These are phyloP conservation scores for Papiliotrema terrestris DNA, from an alignment of 1,284 basidiomycete genomes.

Conservation along the genomic window DNA sequence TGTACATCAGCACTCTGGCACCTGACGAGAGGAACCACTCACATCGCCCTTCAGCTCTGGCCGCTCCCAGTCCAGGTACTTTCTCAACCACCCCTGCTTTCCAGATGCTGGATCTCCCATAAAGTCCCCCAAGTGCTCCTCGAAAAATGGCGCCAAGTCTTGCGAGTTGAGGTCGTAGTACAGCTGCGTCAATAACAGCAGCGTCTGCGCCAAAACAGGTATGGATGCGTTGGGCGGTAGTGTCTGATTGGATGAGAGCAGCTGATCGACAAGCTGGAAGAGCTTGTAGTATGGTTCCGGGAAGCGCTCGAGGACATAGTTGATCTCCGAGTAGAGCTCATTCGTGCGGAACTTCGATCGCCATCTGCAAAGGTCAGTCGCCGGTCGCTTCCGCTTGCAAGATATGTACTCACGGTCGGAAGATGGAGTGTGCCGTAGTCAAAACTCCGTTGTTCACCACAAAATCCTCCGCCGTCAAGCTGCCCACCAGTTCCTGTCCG, in stretches of 20 bases:
- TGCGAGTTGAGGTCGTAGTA: slow-evolving; percentile 95
- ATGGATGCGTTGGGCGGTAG: slow-evolving; percentile 47
- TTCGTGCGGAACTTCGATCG: slow-evolving; percentile 85
- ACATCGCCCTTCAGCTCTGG: slow-evolving; percentile 67
- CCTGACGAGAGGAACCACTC: slow-evolving; percentile 32
- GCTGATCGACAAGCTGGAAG: slow-evolving; percentile 59
- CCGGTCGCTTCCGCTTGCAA: not conserved
- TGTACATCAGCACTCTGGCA: slow-evolving; percentile 38
- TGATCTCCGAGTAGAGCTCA: slow-evolving; percentile 84
- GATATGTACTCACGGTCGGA: slow-evolving; percentile 57
- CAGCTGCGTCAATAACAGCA: slow-evolving; percentile 76
- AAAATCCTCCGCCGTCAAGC: slow-evolving; percentile 73
- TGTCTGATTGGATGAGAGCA: slow-evolving; percentile 45
- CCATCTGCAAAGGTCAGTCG: slow-evolving; percentile 56
- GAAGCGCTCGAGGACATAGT: slow-evolving; percentile 82
- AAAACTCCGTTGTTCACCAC: slow-evolving; percentile 85
- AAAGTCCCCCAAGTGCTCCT: slow-evolving; percentile 80
- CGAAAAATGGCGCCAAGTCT: slow-evolving; percentile 90
- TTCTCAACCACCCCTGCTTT: slow-evolving; percentile 66
- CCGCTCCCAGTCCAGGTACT: slow-evolving; percentile 75
- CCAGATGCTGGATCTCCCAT: slow-evolving; percentile 57
- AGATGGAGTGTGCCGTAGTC: slow-evolving; percentile 93
- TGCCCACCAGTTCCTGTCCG: slow-evolving; percentile 73
- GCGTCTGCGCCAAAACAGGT: slow-evolving; percentile 61
- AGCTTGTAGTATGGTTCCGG: slow-evolving; percentile 77